Percentiles rank a stretch among this genome's conserved stretches.
Conservation (phyloP, 306 rosid genomes). For the Sicyos baderoa region DNA sequence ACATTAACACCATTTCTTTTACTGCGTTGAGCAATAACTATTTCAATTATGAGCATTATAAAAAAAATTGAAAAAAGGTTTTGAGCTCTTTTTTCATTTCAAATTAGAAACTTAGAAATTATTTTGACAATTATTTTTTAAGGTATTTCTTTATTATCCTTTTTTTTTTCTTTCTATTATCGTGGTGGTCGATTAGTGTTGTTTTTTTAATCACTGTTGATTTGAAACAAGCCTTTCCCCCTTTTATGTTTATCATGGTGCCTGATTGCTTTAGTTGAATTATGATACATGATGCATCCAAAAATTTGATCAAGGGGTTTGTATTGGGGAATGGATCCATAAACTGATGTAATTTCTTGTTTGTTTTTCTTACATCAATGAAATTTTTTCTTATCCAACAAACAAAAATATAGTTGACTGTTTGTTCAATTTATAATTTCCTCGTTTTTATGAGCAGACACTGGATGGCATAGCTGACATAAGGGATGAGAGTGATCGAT, state of each 20-base stretch:
- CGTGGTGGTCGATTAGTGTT: too few relatives aligned
- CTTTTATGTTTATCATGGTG: too few relatives aligned
- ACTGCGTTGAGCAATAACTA: not conserved
- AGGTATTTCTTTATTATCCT: not conserved
- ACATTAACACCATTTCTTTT: not conserved
- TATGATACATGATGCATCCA: too few relatives aligned
- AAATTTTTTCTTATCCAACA: too few relatives aligned
- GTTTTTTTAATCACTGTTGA: too few relatives aligned
- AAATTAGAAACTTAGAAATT: not conserved
- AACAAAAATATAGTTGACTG: too few relatives aligned
- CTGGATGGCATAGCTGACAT: slow-evolving; percentile 87
- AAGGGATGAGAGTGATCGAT: slow-evolving; percentile 91
- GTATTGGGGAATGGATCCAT: not conserved
- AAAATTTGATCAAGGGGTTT: not conserved
- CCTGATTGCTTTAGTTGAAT: too few relatives aligned
- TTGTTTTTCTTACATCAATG: too few relatives aligned
- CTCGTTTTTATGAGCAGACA: slow-evolving; percentile 37
- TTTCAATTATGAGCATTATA: too few relatives aligned
- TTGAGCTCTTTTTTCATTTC: not conserved
- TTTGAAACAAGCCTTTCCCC: too few relatives aligned
- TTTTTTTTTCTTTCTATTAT: not conserved
- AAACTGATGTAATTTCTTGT: too few relatives aligned
- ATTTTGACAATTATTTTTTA: not conserved
- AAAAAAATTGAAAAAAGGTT: too few relatives aligned
- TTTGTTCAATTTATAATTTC: slow-evolving; percentile 14